Base-by-base conservation (phyloP, 1,284 basidiomycete genomes). In the Baeospora myosura region DNA sequence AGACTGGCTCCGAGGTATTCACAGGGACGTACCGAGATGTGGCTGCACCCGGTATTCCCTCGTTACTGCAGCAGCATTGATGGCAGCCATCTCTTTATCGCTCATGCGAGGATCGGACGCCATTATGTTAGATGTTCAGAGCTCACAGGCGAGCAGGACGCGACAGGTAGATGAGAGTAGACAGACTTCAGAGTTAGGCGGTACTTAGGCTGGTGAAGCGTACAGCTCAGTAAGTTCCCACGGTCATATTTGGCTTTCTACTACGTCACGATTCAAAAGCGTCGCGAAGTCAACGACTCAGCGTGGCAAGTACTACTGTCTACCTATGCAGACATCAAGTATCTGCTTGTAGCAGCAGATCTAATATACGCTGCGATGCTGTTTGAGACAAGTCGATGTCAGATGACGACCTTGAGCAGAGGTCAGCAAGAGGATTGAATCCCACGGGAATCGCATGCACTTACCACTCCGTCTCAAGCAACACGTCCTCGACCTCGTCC, bases 31-130 rank as follows among this genome's bases (percentile, higher is more conserved):
- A 93, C 92, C 92, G 52, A 97, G 72, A 63, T 94, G 88, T 36
- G 94, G 95, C 55, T 97, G 73, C 48, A 88, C 84, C 52, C 75
- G 78, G 64, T 85, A 90, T 63, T 89, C 82, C 57, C 72, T 78
- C 39, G 88, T 89, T 43, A 91, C 89, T 21, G 90, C 89, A 41
- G 88, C 84, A 43, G 87, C 86, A 59, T 92, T 92, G 61, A 93
- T 81, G 40, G 78, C 74, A 47, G 87, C 86, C 52, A 90, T 66
- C 62, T 91, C 87, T 52, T 64, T 72, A 61, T 90, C 80, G 56
- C 69, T 81, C 41, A 87, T 62, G 49, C 80, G 74, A 53, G 81
- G 71, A 60, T 76, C 71, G 50, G 63, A 56, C 42, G 65, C 57
- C 79, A 78, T 79, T 53, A 49, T 57, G 33, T 16, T 30, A n/a